Evolutionary conservation across 208 protist genomes (phyloP).

Genomic region (Trypanosoma boissoni): DNA sequence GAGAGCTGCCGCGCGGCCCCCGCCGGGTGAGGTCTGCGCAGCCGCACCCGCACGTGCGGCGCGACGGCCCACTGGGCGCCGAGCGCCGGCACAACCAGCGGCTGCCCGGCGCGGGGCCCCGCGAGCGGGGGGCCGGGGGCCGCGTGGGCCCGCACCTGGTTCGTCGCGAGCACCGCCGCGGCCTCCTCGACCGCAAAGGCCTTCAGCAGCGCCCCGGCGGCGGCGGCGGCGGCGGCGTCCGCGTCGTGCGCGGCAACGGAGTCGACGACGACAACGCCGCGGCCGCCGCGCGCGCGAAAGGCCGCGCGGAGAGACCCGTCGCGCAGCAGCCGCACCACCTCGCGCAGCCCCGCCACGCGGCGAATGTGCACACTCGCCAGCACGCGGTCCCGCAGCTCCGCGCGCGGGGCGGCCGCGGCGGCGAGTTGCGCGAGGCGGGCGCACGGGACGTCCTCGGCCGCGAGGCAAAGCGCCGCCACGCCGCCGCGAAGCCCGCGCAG

Average conservation of each 20-base stretch:
- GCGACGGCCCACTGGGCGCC: slow-evolving; percentile 43
- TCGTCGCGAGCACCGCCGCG: slow-evolving; percentile 52
- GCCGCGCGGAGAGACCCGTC: slow-evolving; percentile 25
- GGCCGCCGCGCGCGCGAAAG: slow-evolving; percentile 20
- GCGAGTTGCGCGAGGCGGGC: slow-evolving; percentile 29
- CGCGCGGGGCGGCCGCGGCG: slow-evolving; percentile 10
- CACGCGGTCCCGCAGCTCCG: slow-evolving; percentile 27
- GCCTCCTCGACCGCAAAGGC: slow-evolving; percentile 31
- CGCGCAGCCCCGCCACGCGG: slow-evolving; percentile 28
- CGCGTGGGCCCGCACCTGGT: slow-evolving; percentile 42
- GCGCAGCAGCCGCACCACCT: slow-evolving; percentile 34
- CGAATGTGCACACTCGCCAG: slow-evolving; percentile 49
- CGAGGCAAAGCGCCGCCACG: slow-evolving; percentile 42
- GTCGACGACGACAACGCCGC: slow-evolving; percentile 60
- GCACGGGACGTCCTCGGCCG: slow-evolving; percentile 59
- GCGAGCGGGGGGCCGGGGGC: background rate
- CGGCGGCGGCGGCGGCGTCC: slow-evolving; percentile 14
- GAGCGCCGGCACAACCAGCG: slow-evolving; percentile 41
- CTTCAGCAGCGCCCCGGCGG: slow-evolving; percentile 33
- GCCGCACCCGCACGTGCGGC: slow-evolving; percentile 46
- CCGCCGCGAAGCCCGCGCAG: slow-evolving; percentile 19
- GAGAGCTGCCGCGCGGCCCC: slow-evolving; percentile 29
- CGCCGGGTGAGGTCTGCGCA: slow-evolving; percentile 22
- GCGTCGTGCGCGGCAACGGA: slow-evolving; percentile 65
- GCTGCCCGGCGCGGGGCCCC: slow-evolving; percentile 1